A percentile compares a stretch with the other conserved stretches of the same genome.
Conservation (phyloP, 2,329 filamentous ascomycete species). For the Pseudopyricularia cyperi region DNA sequence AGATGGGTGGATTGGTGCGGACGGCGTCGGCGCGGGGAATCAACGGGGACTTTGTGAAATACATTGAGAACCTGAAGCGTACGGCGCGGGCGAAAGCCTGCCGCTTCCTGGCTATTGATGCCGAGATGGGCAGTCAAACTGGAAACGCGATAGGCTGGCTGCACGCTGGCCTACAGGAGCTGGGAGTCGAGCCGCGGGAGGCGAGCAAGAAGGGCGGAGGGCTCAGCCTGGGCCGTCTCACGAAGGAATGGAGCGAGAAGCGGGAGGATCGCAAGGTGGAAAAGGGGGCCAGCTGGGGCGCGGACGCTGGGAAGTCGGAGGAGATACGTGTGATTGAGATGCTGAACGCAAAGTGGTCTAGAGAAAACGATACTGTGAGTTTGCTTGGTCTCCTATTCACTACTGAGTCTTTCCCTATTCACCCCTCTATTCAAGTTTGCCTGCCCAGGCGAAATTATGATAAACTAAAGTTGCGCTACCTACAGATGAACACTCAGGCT, state of each 20-base stretch:
- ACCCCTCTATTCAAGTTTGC: not conserved
- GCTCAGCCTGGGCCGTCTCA: constrained; percentile 47
- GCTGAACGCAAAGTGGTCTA: constrained; percentile 79
- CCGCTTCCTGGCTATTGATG: constrained; percentile 81
- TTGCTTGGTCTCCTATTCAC: constrained; percentile 3
- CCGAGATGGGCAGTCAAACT: constrained; percentile 68
- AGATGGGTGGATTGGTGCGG: not conserved
- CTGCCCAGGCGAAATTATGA: constrained; percentile 4
- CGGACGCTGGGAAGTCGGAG: constrained; percentile 73
- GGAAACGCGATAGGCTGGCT: constrained; percentile 84
- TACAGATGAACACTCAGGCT: constrained; percentile 63
- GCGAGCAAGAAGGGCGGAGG: constrained; percentile 34
- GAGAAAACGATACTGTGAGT: constrained; percentile 80
- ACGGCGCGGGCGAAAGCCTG: constrained; percentile 76
- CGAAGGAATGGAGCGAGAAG: constrained; percentile 63
- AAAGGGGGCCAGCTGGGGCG: constrained; percentile 60
- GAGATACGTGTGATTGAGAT: constrained; percentile 78
- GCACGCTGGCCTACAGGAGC: constrained; percentile 58
- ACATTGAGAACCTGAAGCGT: constrained; percentile 61
- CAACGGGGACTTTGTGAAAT: constrained; percentile 54
- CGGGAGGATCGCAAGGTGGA: constrained; percentile 70
- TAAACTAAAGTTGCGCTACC: not conserved
- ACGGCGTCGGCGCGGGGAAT: constrained; percentile 39
- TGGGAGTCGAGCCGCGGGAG: constrained; percentile 48
- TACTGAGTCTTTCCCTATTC: not conserved